These are phyloP conservation scores for Candida namnaoensis DNA, from an alignment of 805 yeast genomes.

Conservation along the genomic window DNA sequence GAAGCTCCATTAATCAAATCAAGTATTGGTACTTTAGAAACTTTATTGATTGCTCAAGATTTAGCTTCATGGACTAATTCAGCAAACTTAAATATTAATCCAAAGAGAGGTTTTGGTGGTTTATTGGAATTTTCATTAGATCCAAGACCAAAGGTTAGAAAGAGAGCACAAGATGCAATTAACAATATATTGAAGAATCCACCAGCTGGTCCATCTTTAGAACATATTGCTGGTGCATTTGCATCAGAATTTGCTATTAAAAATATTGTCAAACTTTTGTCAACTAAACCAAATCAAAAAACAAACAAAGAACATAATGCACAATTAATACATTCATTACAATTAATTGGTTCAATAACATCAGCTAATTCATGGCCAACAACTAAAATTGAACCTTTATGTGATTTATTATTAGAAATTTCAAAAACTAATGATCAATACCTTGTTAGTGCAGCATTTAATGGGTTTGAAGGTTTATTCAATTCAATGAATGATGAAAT, in stretches of 20 bases:
- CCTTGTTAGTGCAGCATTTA: conserved; percentile 73
- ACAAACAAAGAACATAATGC: conserved; percentile 43
- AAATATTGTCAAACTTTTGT: conserved; percentile 38
- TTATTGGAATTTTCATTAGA: conserved; percentile 73
- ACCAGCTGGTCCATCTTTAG: conserved; percentile 70
- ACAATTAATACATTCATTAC: conserved; percentile 65
- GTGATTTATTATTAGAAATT: conserved; percentile 67
- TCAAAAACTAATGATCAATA: conserved; percentile 81
- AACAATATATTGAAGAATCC: conserved; percentile 48
- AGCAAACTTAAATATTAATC: conserved; percentile 41
- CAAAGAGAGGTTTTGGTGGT: conserved; percentile 75
- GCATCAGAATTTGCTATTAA: conserved; percentile 64
- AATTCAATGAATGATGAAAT: conserved; percentile 50
- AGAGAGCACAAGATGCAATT: conserved; percentile 91
- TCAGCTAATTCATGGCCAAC: conserved; percentile 80
- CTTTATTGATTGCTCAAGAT: conserved; percentile 74
- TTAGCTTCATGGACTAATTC: conserved; percentile 65
- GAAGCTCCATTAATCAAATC: conserved; percentile 80
- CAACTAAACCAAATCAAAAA: conserved; percentile 22
- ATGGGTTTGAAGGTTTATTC: conserved; percentile 77
- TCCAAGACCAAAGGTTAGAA: conserved; percentile 90
- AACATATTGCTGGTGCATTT: conserved; percentile 66
- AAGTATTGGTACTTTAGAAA: conserved; percentile 78
- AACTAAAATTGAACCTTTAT: conserved; percentile 55
- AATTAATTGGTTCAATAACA: conserved; percentile 64